These are phyloP conservation scores for Aspergillus sp. DNA, from an alignment of 2,329 filamentous ascomycete species.

Conservation along the genomic window DNA sequence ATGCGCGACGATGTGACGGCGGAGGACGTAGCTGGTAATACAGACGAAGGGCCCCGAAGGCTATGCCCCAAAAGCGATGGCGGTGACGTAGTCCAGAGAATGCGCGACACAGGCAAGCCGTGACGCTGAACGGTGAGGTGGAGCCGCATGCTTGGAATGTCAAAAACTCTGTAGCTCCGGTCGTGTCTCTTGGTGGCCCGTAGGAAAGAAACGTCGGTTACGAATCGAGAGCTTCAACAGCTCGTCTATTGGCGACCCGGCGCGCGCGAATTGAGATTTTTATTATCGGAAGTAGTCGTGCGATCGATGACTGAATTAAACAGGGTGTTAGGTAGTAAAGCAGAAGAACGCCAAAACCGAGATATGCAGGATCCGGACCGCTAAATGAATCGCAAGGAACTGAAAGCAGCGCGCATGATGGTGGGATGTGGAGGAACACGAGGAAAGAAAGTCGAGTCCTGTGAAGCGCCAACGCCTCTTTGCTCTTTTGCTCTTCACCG, in stretches of 20 bases:
- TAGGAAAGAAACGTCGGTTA: background rate
- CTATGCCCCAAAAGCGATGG: conserved; percentile 37
- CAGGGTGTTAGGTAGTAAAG: background rate
- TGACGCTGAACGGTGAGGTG: conserved; percentile 72
- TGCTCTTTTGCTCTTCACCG: conserved; percentile 4
- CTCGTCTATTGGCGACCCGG: background rate
- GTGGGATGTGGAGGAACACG: background rate
- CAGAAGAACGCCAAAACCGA: conserved; percentile 1
- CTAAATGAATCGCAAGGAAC: conserved; percentile 4
- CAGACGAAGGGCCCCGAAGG: conserved; percentile 17
- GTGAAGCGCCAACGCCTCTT: background rate
- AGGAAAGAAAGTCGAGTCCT: background rate
- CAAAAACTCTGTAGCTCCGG: background rate
- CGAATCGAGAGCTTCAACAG: background rate
- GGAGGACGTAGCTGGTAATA: conserved; percentile 31
- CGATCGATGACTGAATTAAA: background rate
- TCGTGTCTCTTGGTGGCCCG: no score
- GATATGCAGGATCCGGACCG: background rate
- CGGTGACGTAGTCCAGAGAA: conserved; percentile 68
- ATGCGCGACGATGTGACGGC: conserved; percentile 33
- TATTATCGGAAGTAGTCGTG: background rate
- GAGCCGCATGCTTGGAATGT: conserved; percentile 60
- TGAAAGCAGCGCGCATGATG: conserved; percentile 3
- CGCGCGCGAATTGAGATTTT: conserved; percentile 1
- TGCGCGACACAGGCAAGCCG: conserved; percentile 67